Conservation (phyloP, 1,284 basidiomycete genomes). For the Moesziomyces globuligerus region DNA sequence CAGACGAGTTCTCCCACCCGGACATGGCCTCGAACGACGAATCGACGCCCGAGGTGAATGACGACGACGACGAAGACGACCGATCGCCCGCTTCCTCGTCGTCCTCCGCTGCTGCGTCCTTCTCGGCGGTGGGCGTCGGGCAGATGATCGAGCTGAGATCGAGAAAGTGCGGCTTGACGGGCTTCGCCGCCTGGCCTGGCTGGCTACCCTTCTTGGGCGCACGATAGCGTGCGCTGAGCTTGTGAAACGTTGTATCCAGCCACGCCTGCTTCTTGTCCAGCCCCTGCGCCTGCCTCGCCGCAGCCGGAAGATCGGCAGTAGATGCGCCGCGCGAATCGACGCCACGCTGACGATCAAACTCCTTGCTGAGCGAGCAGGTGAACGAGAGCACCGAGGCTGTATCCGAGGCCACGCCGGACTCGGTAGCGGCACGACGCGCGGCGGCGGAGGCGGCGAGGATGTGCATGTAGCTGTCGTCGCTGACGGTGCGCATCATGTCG, state of each 20-base stretch:
- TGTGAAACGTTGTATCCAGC: conserved; percentile 44
- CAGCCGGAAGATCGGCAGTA: conserved; percentile 5
- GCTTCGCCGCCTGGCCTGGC: conserved; percentile 5
- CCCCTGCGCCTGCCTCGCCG: background rate
- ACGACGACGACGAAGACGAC: conserved; percentile 23
- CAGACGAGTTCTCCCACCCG: conserved; percentile 32
- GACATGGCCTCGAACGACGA: conserved; percentile 42
- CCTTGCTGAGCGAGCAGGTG: conserved; percentile 37
- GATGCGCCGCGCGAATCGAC: conserved; percentile 15
- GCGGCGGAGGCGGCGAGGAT: conserved; percentile 40
- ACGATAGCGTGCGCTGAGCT: conserved; percentile 32
- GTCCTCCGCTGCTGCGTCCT: conserved; percentile 16
- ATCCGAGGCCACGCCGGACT: conserved; percentile 24
- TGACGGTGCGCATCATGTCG: conserved; percentile 39
- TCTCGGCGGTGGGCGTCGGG: conserved; percentile 16
- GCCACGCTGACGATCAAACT: conserved; percentile 39
- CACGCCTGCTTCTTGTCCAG: conserved; percentile 29
- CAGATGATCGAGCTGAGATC: conserved; percentile 48
- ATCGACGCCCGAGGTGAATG: conserved; percentile 30
- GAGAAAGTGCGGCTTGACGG: conserved; percentile 44
- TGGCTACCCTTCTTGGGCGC: conserved; percentile 14
- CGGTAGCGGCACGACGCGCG: conserved; percentile 20
- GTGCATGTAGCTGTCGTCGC: conserved; percentile 45
- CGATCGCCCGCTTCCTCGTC: conserved; percentile 27
- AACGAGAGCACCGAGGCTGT: conserved; percentile 37